phyloP scores from a whole-genome alignment of 225 moss, liverwort and hornwort species.

The Straminergon stramineum region DNA sequence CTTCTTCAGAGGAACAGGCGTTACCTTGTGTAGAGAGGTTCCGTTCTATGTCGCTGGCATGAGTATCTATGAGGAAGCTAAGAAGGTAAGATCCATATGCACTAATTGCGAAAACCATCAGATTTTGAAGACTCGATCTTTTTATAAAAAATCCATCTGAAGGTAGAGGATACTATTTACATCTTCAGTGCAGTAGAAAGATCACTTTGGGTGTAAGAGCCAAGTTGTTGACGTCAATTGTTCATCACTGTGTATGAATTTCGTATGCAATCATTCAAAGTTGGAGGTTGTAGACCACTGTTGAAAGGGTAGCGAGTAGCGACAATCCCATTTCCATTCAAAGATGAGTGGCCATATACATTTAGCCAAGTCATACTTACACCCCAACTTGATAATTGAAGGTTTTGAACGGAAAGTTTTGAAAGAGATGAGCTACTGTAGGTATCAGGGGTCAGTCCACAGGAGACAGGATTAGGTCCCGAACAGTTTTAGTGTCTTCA shows the following conservation, averaged over 20 bases:
- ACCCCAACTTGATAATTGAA: not conserved
- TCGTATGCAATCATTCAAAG: not conserved
- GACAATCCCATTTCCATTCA: not conserved
- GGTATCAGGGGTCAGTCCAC: not conserved
- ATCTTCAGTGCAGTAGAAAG: not conserved
- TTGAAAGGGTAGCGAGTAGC: not conserved
- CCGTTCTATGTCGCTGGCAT: slow-evolving; percentile 64
- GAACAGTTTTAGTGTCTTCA: not conserved
- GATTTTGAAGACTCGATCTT: not conserved
- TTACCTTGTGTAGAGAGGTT: slow-evolving; percentile 52
- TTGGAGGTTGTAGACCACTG: not conserved
- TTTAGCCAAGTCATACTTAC: not conserved
- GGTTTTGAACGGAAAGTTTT: too few relatives aligned
- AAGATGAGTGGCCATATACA: not conserved
- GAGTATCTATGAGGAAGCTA: slow-evolving; percentile 45
- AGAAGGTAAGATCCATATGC: slow-evolving; percentile 7
- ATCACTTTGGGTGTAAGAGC: not conserved
- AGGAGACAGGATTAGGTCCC: too few relatives aligned
- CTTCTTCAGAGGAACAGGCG: slow-evolving; percentile 56
- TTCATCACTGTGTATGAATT: not conserved
- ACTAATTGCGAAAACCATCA: not conserved
- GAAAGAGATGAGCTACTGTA: not conserved
- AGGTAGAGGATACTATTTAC: not conserved
- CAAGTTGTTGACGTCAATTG: not conserved
- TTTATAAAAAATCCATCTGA: not conserved